Evolutionary conservation across 1,284 basidiomycete species (phyloP), one percentile per base, ranked within the genome.

Genomic region (Taiwanofungus camphoratus): DNA sequence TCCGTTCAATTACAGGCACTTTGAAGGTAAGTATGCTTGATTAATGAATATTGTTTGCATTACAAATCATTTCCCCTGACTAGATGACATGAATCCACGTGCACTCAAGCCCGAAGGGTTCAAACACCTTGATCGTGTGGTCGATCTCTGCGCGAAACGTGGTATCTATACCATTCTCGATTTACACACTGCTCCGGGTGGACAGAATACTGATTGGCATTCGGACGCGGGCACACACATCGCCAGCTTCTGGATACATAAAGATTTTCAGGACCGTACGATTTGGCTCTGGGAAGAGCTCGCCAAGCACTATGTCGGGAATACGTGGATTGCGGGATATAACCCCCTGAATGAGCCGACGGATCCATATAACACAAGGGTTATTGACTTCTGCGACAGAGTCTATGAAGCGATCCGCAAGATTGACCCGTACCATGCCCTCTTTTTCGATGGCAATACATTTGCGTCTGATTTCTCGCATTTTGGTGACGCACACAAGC

Each of bases 291-390:
- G 87, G 86, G 68, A 69, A 38, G 64, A 80, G 53, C 68, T 87
- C n/a, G 82, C 85, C 0, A 57, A 61, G 52, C 79, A 77, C 52
- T 87, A 87, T 64, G 74, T 69, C 44, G 69, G 71, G 41, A 42
- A 53, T 21, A 48, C 70, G 19, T 89, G 86, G 85, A 68, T 82
- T 49, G 77, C 76, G 3, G 80, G 73, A 15, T 89, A 86, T 60
- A 88, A 88, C 63, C 75, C 79, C 3, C 66, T 89, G 27, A 89
- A 88, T 63, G 87, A 89, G 60, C 87, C 86, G 11, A 74, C 83
- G 0, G 85, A 87, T 55, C 53, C 59, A 5, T 61, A 67, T 19
- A 71, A 75, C 52, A 64, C 61, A 13, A 60, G 75, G 8, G 62
- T 89, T 32, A 60, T 84, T 38, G 59, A 52, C 2, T 80, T 82